Conservation (phyloP, 345 rosid species). For the Citrus trifoliata region DNA sequence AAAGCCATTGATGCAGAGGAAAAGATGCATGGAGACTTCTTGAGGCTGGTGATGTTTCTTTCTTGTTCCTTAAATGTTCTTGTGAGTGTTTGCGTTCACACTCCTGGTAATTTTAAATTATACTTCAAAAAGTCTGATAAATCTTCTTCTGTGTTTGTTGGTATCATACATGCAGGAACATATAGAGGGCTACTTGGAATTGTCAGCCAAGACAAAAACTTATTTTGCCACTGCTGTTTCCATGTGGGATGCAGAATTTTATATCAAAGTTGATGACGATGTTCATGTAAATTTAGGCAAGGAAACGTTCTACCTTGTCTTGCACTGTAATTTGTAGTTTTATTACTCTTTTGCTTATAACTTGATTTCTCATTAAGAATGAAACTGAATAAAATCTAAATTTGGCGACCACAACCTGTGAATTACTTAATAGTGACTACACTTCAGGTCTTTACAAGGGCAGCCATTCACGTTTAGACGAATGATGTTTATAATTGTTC, state of each 20-base stretch:
- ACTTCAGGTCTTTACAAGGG: neutral
- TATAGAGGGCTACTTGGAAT: conserved; percentile 70
- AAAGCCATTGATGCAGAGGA: conserved; percentile 77
- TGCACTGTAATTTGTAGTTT: neutral
- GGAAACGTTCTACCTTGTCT: neutral
- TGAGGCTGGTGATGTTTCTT: conserved; percentile 65
- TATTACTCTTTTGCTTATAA: neutral
- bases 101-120: neutral
- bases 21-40: conserved; percentile 60
- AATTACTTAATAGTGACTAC: neutral
- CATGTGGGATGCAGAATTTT: conserved; percentile 88
- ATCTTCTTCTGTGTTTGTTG: conserved; percentile 2
- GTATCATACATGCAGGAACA: conserved; percentile 54
- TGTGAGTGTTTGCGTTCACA: neutral
- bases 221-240: conserved; percentile 76
- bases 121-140: neutral
- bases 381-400: neutral
- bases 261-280: conserved; percentile 95
- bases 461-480: neutral
- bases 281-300: conserved; percentile 89
- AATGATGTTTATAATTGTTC: neutral
- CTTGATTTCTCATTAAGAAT: neutral
- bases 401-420: neutral
- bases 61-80: conserved; percentile 4
- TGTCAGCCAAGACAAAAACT: conserved; percentile 84